Evolutionary conservation across 1,284 basidiomycete species (phyloP).

Genomic region (Testicularia cyperi): DNA sequence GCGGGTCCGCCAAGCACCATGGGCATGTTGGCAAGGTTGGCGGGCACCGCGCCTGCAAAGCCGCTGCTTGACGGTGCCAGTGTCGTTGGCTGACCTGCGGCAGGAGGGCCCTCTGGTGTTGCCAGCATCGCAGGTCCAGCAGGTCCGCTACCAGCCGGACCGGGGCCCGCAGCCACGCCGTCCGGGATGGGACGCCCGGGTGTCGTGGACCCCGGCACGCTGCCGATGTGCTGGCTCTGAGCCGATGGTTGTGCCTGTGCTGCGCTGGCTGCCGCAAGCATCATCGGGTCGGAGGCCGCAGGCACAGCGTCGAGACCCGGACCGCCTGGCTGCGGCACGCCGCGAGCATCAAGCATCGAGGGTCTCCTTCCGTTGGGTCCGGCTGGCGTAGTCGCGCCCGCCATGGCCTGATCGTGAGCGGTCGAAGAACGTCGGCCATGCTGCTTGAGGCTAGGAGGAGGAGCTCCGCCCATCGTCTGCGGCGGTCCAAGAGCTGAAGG

Average conservation of each 20-base stretch:
- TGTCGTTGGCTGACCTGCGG: conserved; percentile 39
- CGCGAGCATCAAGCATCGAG: conserved; percentile 6
- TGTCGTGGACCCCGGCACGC: conserved; percentile 13
- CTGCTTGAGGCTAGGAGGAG: conserved; percentile 25
- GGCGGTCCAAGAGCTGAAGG: not conserved
- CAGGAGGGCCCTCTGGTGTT: conserved; percentile 25
- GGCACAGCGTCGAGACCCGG: conserved; percentile 13
- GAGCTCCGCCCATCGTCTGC: conserved; percentile 7
- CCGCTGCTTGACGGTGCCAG: conserved; percentile 21
- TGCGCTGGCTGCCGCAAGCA: conserved; percentile 34
- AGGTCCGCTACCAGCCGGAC: too few relatives aligned
- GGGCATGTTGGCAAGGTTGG: conserved; percentile 52
- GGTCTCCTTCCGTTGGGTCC: conserved; percentile 17
- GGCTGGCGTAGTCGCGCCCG: too few relatives aligned
- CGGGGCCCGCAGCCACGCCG: not conserved
- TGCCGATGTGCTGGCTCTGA: conserved; percentile 26
- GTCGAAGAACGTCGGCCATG: conserved; percentile 27
- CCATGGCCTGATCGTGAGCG: conserved; percentile 19
- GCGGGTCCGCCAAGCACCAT: conserved; percentile 60
- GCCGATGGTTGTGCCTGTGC: conserved; percentile 22
- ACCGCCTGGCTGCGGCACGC: conserved; percentile 1
- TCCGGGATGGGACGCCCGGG: not conserved
- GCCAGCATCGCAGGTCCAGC: conserved; percentile 17
- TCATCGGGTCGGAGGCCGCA: conserved; percentile 15
- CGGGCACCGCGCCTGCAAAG: conserved; percentile 38